Percentiles rank a stretch among this genome's conserved stretches.
These are phyloP conservation scores for Candida dajiaensis DNA, from an alignment of 805 yeast genomes.

Conservation along the genomic window DNA sequence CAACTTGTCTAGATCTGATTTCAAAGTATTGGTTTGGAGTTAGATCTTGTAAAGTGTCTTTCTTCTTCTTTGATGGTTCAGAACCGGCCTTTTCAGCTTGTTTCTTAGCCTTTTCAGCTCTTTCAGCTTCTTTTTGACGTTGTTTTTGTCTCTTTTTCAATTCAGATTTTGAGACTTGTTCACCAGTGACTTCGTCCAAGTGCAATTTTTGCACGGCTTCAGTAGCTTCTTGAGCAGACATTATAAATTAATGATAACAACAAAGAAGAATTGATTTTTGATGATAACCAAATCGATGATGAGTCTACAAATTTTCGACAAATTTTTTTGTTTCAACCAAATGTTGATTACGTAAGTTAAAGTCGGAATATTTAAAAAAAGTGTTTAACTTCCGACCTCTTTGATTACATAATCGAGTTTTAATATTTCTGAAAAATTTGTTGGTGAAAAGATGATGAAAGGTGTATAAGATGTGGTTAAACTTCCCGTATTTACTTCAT, in stretches of 20 bases:
- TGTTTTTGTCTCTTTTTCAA: constrained; percentile 92
- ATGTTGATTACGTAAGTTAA: neutral
- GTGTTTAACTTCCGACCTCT: neutral
- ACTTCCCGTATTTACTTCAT: neutral
- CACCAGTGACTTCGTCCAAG: constrained; percentile 93
- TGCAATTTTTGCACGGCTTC: constrained; percentile 74
- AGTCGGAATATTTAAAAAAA: too few relatives aligned
- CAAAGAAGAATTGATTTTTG: neutral
- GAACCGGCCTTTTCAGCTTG: constrained; percentile 38
- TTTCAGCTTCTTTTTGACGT: constrained; percentile 81
- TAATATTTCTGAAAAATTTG: neutral
- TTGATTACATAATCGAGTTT: neutral
- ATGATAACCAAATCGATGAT: neutral
- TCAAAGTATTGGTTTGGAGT: constrained; percentile 95
- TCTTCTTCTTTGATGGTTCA: constrained; percentile 42
- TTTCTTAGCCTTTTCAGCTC: constrained; percentile 77
- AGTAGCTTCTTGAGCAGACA: constrained; percentile 41
- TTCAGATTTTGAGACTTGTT: constrained; percentile 92
- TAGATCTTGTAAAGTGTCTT: constrained; percentile 76
- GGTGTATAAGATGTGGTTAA: too few relatives aligned
- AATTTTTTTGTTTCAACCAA: too few relatives aligned
- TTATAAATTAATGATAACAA: neutral
- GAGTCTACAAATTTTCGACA: neutral
- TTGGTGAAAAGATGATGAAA: neutral
- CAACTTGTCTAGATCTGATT: constrained; percentile 85